Conservation (phyloP, 1,284 basidiomycete species). For the Vanrija humicola region DNA sequence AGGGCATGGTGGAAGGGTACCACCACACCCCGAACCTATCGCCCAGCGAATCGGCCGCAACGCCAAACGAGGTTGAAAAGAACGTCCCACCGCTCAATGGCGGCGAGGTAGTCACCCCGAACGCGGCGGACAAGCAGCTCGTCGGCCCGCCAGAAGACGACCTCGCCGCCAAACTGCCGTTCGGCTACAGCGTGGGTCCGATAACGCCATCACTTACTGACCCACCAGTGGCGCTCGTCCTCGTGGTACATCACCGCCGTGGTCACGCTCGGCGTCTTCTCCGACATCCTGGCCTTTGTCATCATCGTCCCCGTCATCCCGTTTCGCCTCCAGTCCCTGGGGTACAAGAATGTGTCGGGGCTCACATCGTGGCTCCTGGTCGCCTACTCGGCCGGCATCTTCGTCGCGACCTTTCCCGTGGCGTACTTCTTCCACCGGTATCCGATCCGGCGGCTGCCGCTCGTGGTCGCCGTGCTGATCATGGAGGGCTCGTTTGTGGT, state of each 20-base stretch:
- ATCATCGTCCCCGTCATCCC: conserved; percentile 62
- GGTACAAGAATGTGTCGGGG: conserved; percentile 32
- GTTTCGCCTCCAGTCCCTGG: conserved; percentile 50
- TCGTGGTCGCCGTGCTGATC: conserved; percentile 53
- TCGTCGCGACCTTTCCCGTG: conserved; percentile 61
- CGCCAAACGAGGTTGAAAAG: too few relatives aligned
- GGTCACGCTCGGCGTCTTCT: conserved; percentile 31
- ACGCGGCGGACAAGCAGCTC: too few relatives aligned
- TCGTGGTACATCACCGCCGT: conserved; percentile 38
- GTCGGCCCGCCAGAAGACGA: too few relatives aligned
- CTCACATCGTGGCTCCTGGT: conserved; percentile 41
- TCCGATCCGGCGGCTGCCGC: conserved; percentile 56
- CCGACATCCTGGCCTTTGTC: conserved; percentile 38
- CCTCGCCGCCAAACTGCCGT: too few relatives aligned
- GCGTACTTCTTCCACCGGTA: conserved; percentile 62
- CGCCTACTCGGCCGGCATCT: conserved; percentile 38
- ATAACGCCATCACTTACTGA: too few relatives aligned
- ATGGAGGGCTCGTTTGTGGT: conserved; percentile 56
- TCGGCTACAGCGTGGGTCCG: too few relatives aligned
- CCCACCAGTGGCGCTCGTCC: conserved; percentile 27
- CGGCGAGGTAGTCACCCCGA: too few relatives aligned
- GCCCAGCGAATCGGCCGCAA: too few relatives aligned
- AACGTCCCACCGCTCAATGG: too few relatives aligned
- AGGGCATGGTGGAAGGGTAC: neutral
- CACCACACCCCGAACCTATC: too few relatives aligned